phyloP scores from a whole-genome alignment of 257 asterid genomes.

The Rehmannia glutinosa region DNA sequence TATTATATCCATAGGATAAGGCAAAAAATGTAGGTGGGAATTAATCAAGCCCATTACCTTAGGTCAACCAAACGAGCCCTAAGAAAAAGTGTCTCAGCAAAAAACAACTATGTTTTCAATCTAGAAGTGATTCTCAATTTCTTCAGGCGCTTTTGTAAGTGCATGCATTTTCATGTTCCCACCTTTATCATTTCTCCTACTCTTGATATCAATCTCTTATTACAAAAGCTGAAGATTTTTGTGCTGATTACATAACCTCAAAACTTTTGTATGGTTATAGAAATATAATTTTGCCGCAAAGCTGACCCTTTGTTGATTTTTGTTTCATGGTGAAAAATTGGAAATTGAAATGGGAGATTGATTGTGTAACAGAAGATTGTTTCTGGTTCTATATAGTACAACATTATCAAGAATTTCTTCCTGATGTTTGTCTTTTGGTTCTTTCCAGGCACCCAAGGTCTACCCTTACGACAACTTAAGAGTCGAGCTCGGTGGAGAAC shows the following conservation, averaged over 20 bases:
- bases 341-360: neutral
- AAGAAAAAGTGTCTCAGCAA: too few species aligned
- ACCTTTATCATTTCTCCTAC: neutral
- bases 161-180: neutral
- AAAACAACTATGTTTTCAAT: neutral
- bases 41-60: too few species aligned
- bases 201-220: neutral
- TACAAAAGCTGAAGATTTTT: neutral
- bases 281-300: neutral
- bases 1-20: too few species aligned
- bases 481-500: conserved; percentile 89
- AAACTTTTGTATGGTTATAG: neutral
- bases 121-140: too few species aligned
- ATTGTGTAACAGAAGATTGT: neutral
- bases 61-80: too few species aligned
- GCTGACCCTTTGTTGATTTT: neutral
- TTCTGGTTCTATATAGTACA: neutral
- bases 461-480: conserved; percentile 77
- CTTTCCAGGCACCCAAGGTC: conserved; percentile 56
- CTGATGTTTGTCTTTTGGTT: neutral
- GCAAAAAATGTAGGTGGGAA: too few species aligned
- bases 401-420: neutral
- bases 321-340: neutral
- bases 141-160: neutral
- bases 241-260: neutral